phyloP scores from a whole-genome alignment of 164 flowering plant species.

The Nelumbo lutea region DNA sequence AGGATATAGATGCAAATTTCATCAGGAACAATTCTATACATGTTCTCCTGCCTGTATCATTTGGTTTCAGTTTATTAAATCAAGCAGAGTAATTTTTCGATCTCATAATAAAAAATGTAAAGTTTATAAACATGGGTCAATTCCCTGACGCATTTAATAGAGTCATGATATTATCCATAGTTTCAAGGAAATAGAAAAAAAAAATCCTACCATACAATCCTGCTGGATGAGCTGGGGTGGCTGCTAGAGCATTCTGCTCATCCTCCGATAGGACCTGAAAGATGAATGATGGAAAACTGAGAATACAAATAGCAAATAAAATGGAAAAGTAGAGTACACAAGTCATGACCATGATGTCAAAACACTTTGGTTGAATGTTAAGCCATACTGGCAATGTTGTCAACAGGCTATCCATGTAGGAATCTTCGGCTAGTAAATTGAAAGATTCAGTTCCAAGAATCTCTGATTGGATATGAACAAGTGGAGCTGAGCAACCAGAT shows the following conservation, averaged over 20 bases:
- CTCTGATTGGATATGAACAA: constrained; percentile 55
- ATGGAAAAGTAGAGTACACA: background rate
- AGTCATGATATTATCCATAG: background rate
- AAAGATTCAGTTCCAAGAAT: constrained; percentile 49
- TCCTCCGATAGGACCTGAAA: constrained; percentile 77
- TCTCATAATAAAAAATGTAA: too few relatives aligned
- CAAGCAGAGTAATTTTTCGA: too few relatives aligned
- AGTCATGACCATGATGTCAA: background rate
- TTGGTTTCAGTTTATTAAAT: too few relatives aligned
- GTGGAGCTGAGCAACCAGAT: constrained; percentile 40
- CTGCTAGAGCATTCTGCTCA: constrained; percentile 76
- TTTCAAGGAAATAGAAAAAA: background rate
- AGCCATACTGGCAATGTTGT: constrained; percentile 73
- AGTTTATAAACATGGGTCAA: background rate
- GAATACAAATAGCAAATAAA: background rate
- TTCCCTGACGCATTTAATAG: background rate
- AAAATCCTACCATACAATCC: constrained; percentile 60
- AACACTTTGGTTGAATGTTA: too few relatives aligned
- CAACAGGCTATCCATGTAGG: constrained; percentile 54
- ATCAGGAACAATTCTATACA: too few relatives aligned
- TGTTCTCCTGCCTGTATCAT: too few relatives aligned
- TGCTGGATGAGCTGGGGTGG: constrained; percentile 96
- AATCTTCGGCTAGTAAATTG: constrained; percentile 43
- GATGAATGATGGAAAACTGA: background rate
- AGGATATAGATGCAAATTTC: too few relatives aligned